Percentiles rank a stretch among this genome's conserved stretches.
Evolutionary conservation across 352 stramenopile species (phyloP).

Genomic region (Pythium aquatile): DNA sequence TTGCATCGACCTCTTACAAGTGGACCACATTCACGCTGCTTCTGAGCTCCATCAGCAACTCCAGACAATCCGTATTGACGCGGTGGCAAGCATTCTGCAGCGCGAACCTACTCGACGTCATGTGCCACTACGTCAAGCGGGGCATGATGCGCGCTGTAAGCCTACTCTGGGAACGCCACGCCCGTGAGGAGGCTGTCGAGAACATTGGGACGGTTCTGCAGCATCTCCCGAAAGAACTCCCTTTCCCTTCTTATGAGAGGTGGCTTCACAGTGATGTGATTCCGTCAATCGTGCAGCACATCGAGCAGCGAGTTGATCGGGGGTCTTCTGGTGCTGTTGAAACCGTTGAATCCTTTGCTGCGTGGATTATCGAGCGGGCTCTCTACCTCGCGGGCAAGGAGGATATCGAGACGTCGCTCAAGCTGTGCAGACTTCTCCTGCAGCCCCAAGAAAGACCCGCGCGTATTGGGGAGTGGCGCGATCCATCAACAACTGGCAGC

Average conservation of each 20-base stretch:
- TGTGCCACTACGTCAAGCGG: constrained; percentile 43
- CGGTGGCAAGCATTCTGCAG: constrained; percentile 43
- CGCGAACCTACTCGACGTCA: constrained; percentile 33
- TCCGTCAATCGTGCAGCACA: constrained; percentile 34
- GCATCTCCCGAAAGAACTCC: constrained; percentile 36
- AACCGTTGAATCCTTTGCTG: constrained; percentile 9
- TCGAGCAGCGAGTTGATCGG: constrained; percentile 18
- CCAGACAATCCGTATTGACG: constrained; percentile 11
- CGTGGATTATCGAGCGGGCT: constrained; percentile 19
- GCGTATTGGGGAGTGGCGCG: background rate
- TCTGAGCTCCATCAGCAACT: constrained; percentile 23
- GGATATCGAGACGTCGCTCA: constrained; percentile 27
- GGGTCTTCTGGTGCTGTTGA: background rate
- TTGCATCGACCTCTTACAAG: constrained; percentile 38
- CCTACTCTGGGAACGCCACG: constrained; percentile 58
- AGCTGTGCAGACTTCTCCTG: constrained; percentile 20
- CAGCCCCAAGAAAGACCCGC: background rate
- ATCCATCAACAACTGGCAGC: constrained; percentile 1
- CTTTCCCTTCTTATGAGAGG: constrained; percentile 42
- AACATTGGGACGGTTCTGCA: constrained; percentile 40
- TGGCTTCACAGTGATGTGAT: constrained; percentile 61
- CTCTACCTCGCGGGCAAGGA: constrained; percentile 13
- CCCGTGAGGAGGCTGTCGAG: constrained; percentile 31
- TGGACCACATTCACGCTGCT: constrained; percentile 78
- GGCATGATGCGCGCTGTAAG: constrained; percentile 52